phyloP scores from a whole-genome alignment of 257 asterid genomes.

The Cruciata laevipes region DNA sequence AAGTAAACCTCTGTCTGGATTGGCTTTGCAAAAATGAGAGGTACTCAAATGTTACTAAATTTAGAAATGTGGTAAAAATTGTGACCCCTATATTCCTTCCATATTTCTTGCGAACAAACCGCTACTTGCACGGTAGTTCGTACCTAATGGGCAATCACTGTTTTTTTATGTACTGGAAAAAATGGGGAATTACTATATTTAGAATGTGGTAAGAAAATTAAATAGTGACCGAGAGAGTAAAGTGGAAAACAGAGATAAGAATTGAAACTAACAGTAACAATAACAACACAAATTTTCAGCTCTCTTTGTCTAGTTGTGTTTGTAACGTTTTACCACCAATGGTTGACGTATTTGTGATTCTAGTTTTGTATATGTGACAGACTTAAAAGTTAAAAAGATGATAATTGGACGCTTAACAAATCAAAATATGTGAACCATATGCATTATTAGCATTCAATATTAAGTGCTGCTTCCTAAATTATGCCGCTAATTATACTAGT shows the following conservation, averaged over 20 bases:
- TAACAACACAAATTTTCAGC: not conserved
- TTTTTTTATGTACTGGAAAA: no score
- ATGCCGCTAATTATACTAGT: not conserved
- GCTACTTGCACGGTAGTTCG: not conserved
- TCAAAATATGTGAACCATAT: not conserved
- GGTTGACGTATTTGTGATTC: not conserved
- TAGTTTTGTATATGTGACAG: not conserved
- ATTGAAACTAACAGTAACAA: not conserved
- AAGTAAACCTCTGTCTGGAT: not conserved
- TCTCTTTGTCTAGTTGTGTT: not conserved
- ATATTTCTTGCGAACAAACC: not conserved
- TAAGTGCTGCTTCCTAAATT: not conserved
- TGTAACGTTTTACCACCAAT: not conserved
- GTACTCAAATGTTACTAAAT: not conserved
- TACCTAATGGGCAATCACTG: constrained; percentile 1
- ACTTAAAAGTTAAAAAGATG: not conserved
- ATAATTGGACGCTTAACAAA: not conserved
- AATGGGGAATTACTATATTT: constrained; percentile 5
- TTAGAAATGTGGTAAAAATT: not conserved
- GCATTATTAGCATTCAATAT: not conserved
- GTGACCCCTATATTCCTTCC: constrained; percentile 1
- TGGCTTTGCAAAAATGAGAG: constrained; percentile 1
- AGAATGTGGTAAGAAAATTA: not conserved
- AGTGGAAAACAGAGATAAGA: constrained; percentile 6
- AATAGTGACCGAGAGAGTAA: constrained; percentile 13